Evolutionary conservation across 2,329 filamentous ascomycete species (phyloP), one percentile per base, ranked within the genome.

Genomic region (Pezicula neosporulosa): DNA sequence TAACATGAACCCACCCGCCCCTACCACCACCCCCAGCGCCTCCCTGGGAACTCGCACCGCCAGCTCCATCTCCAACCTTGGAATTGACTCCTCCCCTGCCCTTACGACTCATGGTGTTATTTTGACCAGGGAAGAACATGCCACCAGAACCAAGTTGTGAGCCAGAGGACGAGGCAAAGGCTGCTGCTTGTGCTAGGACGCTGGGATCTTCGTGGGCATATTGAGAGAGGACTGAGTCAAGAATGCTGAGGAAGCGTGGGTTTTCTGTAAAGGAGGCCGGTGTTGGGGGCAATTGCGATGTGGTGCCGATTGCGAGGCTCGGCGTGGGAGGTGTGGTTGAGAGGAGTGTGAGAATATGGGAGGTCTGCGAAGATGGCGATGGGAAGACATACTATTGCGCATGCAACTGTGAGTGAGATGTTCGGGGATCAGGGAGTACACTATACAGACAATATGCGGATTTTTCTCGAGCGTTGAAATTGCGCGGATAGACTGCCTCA

Each of bases 1-100:
- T 85, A 5, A 88, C 71, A 66, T 88, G 85, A 16, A 87, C 75
- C 69, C 81, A 81, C 1, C 85, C 83, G 19, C 83, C 81, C 19
- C 77, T 70, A 2, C 82, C 82, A 2, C 70, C 81, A 9, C 82
- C 81, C 1, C 82, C 82, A 1, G 79, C 77, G 18, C 81, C 82
- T n/a, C 82, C 81, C 62, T 84, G 81, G 13, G 70, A 73, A 59
- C 77, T 81, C 42, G 80, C 79, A 33, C 80, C 80, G 15, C 78
- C 77, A 1, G 75, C 78, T 1, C 78, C 79, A 41, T 72, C 71
- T 10, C 68, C 74, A 28, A 28, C 41, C 41, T 24, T 44, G 8
- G 41, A 44, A 27, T 69, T 70, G 16, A 70, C 69, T 39, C 70
- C 72, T 18, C 71, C 70, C 41, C 68, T 71, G 15, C 68, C 71